These are phyloP conservation scores for Lunasporangiospora selenospora DNA, from an alignment of 192 early-diverging fungal genomes.

Conservation along the genomic window DNA sequence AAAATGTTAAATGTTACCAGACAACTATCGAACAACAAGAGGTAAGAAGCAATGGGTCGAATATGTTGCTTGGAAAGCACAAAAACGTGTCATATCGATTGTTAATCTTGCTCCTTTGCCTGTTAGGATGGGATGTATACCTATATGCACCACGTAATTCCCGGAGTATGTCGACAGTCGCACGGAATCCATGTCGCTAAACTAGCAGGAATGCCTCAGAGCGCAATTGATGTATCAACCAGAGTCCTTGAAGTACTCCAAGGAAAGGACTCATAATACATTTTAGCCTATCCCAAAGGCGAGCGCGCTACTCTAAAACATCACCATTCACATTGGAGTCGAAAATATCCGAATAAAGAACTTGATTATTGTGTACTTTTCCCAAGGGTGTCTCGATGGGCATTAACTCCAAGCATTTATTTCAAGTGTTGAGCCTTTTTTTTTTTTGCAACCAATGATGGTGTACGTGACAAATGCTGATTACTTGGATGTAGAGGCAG, in stretches of 20 bases:
- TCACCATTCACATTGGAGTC: too few relatives aligned
- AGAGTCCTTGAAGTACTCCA: constrained; percentile 11
- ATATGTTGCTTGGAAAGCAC: too few relatives aligned
- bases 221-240: constrained; percentile 40
- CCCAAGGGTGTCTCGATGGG: too few relatives aligned
- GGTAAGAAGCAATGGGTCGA: constrained; percentile 17
- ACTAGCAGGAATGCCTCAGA: constrained; percentile 67
- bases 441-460: too few relatives aligned
- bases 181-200: constrained; percentile 79
- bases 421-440: too few relatives aligned
- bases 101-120: constrained; percentile 27
- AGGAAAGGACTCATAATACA: not conserved
- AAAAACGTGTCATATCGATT: constrained; percentile 36
- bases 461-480: too few relatives aligned
- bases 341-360: too few relatives aligned
- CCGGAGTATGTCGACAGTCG: constrained; percentile 69
- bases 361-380: too few relatives aligned
- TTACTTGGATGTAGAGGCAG: too few relatives aligned
- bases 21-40: constrained; percentile 48
- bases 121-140: constrained; percentile 46
- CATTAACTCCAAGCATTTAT: too few relatives aligned
- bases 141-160: constrained; percentile 69
- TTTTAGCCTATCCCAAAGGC: too few relatives aligned
- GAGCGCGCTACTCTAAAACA: too few relatives aligned
- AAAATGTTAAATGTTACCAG: constrained; percentile 33